These are phyloP conservation scores for Cryptococcus jaspeensis DNA, from an alignment of 1,284 basidiomycete species.

Conservation along the genomic window DNA sequence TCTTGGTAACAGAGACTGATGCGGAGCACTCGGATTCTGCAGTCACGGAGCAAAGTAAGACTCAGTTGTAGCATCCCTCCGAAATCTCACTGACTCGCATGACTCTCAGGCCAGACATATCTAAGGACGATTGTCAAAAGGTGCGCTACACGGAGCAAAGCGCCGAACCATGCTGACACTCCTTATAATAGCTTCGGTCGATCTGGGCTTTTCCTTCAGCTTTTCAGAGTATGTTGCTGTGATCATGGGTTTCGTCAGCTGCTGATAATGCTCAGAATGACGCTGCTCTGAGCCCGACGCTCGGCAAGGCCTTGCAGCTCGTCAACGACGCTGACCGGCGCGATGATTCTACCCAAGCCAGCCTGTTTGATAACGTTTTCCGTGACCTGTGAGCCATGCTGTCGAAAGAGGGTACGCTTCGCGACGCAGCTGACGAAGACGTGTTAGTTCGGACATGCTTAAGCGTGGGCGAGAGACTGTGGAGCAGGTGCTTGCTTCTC, in stretches of 20 bases:
- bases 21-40: constrained; percentile 19
- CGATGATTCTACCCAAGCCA: constrained; percentile 4
- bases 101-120: constrained; percentile 13
- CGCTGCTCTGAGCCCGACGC: background rate
- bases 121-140: constrained; percentile 20
- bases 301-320: constrained; percentile 18
- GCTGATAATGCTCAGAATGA: constrained; percentile 8
- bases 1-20: constrained; percentile 21
- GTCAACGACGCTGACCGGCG: constrained; percentile 12
- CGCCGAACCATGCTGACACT: background rate
- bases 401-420: background rate
- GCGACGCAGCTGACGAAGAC: background rate
- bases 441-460: constrained; percentile 27
- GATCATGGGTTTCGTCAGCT: background rate
- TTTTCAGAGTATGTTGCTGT: constrained; percentile 21
- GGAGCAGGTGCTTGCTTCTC: constrained; percentile 25
- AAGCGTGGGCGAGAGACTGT: constrained; percentile 26
- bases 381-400: constrained; percentile 17
- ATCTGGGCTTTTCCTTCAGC: constrained; percentile 35
- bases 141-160: constrained; percentile 1
- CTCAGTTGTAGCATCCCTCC: background rate
- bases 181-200: constrained; percentile 20
- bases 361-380: constrained; percentile 20
- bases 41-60: constrained; percentile 18
- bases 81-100: background rate